These are phyloP conservation scores for Penicillium brevicompactum DNA, from an alignment of 2,329 filamentous ascomycete species.

Conservation along the genomic window DNA sequence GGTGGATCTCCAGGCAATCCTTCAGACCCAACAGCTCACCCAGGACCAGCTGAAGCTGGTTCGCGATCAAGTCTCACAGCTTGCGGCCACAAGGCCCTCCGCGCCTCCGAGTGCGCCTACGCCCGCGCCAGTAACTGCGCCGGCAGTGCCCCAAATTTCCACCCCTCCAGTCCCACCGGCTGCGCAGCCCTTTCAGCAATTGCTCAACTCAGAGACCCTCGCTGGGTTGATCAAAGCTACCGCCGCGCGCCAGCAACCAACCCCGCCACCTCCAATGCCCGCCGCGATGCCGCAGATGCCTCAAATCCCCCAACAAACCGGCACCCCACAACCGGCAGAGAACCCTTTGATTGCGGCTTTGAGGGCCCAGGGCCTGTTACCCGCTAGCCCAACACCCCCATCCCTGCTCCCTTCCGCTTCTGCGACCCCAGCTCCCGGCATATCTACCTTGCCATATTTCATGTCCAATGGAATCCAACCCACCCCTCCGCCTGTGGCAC, in stretches of 20 bases:
- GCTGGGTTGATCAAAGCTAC: conserved; percentile 50
- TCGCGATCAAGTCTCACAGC: conserved; percentile 78
- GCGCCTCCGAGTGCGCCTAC: conserved; percentile 18
- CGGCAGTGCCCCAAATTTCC: conserved; percentile 43
- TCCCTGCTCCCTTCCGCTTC: conserved; percentile 37
- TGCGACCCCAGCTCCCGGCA: conserved; percentile 39
- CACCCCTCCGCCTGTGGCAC: conserved; percentile 38
- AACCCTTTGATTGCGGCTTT: conserved; percentile 68
- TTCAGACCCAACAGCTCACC: conserved; percentile 76
- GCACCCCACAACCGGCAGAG: conserved; percentile 57
- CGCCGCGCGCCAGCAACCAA: conserved; percentile 41
- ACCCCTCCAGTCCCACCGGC: conserved; percentile 42
- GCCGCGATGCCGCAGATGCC: conserved; percentile 54
- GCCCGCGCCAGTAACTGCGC: conserved; percentile 17
- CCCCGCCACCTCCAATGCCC: conserved; percentile 51
- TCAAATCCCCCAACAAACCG: conserved; percentile 60
- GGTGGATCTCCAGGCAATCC: conserved; percentile 77
- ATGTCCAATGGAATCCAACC: conserved; percentile 40
- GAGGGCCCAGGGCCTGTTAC: conserved; percentile 68
- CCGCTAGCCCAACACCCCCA: conserved; percentile 48
- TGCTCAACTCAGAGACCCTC: conserved; percentile 47
- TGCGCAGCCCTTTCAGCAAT: conserved; percentile 38
- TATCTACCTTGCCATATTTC: conserved; percentile 42
- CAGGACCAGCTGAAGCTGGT: conserved; percentile 81
- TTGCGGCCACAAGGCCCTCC: conserved; percentile 53